phyloP scores from a whole-genome alignment of 345 rosid genomes.

The Citrus glauca region DNA sequence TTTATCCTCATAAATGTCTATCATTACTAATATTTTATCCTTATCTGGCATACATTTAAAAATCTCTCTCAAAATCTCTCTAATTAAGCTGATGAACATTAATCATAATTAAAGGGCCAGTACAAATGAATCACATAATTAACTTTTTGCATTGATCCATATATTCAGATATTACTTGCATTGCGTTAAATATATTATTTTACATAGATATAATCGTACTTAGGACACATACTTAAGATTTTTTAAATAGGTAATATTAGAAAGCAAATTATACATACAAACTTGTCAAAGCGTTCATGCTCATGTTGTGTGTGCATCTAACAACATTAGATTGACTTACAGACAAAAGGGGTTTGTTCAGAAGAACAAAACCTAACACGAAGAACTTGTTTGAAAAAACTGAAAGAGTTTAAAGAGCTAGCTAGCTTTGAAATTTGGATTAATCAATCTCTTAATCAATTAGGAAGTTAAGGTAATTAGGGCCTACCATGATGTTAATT shows the following conservation, averaged over 20 bases:
- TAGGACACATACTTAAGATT: neutral
- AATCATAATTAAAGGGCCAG: too few species aligned
- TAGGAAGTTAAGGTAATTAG: neutral
- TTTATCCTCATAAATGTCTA: too few species aligned
- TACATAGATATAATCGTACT: neutral
- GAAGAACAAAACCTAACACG: slow-evolving; percentile 22
- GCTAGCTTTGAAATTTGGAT: neutral
- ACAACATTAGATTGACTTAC: neutral
- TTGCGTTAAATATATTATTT: neutral
- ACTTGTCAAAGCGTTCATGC: slow-evolving; percentile 8
- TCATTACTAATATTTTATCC: too few species aligned
- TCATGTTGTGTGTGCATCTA: neutral
- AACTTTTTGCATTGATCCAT: too few species aligned
- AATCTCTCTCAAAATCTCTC: too few species aligned
- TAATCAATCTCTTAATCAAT: neutral
- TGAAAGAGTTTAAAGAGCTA: neutral
- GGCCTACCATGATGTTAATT: slow-evolving; percentile 13
- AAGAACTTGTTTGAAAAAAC: neutral
- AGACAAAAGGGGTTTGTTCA: slow-evolving; percentile 14
- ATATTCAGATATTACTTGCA: too few species aligned
- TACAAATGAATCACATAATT: too few species aligned
- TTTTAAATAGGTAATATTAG: neutral
- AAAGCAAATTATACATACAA: neutral
- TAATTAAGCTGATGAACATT: too few species aligned
- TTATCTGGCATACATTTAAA: too few species aligned